A percentile compares a stretch with the other conserved stretches of the same genome.
Evolutionary conservation across 805 yeast genomes (phyloP).

Genomic region (Schizosaccharomyces osmophilus): DNA sequence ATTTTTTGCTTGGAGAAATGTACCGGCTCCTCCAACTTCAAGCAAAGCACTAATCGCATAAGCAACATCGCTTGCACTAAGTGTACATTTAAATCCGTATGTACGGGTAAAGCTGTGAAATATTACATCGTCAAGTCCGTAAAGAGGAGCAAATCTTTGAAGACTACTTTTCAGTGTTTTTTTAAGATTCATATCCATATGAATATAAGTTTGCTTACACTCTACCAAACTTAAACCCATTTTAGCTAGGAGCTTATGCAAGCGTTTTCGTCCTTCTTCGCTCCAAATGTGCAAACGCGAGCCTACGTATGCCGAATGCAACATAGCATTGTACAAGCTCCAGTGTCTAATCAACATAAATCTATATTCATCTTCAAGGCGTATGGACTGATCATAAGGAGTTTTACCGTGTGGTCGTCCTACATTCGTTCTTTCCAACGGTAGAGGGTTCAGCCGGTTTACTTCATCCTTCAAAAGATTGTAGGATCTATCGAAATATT

Average conservation of each 20-base stretch:
- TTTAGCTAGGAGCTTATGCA: conserved; percentile 79
- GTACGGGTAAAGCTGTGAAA: conserved; percentile 70
- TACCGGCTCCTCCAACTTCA: conserved; percentile 19
- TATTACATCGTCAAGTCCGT: conserved; percentile 60
- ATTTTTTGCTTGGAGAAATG: conserved; percentile 10
- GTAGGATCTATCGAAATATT: conserved; percentile 40
- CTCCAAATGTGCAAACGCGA: conserved; percentile 75
- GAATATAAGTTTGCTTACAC: conserved; percentile 83
- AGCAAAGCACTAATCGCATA: conserved; percentile 68
- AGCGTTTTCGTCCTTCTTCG: conserved; percentile 63
- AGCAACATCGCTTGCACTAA: conserved; percentile 81
- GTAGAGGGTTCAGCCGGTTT: conserved; percentile 28
- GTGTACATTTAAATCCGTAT: conserved; percentile 66
- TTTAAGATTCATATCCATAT: conserved; percentile 61
- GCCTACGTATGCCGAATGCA: conserved; percentile 74
- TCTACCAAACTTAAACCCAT: conserved; percentile 81
- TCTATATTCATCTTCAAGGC: conserved; percentile 62
- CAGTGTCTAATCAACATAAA: conserved; percentile 75
- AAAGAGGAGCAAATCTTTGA: conserved; percentile 40
- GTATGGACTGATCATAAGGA: conserved; percentile 18
- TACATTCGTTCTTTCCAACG: conserved; percentile 7
- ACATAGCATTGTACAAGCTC: conserved; percentile 74
- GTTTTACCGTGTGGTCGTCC: conserved; percentile 7
- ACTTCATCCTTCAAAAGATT: conserved; percentile 71
- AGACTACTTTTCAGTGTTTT: conserved; percentile 46